Percentiles rank a stretch among this genome's conserved stretches.
phyloP scores from a whole-genome alignment of 148 eudicot species.

The Cornus kousa region DNA sequence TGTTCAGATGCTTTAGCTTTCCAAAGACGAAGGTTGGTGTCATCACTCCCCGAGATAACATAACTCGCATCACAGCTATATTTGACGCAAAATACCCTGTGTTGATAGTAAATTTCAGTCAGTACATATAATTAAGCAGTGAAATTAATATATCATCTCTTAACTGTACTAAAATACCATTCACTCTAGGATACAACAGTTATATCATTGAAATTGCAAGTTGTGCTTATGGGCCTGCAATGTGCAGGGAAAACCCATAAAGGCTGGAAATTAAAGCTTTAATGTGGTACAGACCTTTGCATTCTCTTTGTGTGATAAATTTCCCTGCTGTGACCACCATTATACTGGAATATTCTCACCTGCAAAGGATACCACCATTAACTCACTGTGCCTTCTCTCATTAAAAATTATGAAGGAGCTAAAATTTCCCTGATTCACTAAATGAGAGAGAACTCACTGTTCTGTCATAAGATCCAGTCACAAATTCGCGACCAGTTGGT shows the following conservation, averaged over 20 bases:
- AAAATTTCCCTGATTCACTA: not conserved
- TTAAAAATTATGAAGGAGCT: not conserved
- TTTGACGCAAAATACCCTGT: conserved; percentile 77
- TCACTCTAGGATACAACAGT: not conserved
- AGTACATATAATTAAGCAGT: conserved; percentile 4
- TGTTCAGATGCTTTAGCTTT: conserved; percentile 98
- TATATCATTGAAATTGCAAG: not conserved
- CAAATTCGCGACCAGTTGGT: conserved; percentile 98
- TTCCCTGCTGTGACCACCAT: conserved; percentile 96
- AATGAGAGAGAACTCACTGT: conserved; percentile 50
- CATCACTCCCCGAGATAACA: conserved; percentile 93
- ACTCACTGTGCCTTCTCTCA: not conserved
- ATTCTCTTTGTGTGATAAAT: conserved; percentile 97
- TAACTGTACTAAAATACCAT: not conserved
- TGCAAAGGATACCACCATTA: conserved; percentile 21
- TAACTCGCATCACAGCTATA: conserved; percentile 81
- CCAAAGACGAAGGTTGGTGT: conserved; percentile 93
- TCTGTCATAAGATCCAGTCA: conserved; percentile 97
- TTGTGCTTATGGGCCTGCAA: not conserved
- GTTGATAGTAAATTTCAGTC: conserved; percentile 6
- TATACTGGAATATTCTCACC: conserved; percentile 82
- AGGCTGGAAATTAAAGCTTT: not conserved
- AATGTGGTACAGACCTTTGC: conserved; percentile 66
- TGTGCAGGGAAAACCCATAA: not conserved
- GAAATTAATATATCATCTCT: not conserved